Conservation (phyloP, 2,329 filamentous ascomycete species). For the Furcasterigmium furcatum region DNA sequence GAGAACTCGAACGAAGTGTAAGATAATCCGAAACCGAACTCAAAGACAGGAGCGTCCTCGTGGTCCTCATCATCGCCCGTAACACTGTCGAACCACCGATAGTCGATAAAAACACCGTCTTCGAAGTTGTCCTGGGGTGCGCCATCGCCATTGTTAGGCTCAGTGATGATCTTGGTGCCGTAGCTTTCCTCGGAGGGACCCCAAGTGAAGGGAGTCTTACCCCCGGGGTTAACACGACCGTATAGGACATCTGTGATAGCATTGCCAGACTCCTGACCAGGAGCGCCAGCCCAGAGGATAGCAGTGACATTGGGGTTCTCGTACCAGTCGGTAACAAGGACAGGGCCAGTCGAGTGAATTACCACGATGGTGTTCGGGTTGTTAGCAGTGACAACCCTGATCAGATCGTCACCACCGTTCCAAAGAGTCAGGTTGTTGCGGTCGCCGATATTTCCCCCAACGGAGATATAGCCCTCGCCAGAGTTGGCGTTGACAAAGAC, state of each 20-base stretch:
- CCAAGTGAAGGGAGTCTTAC: constrained; percentile 78
- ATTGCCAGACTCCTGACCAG: constrained; percentile 81
- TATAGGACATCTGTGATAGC: constrained; percentile 80
- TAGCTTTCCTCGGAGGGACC: constrained; percentile 66
- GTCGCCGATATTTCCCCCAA: constrained; percentile 83
- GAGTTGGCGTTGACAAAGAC: constrained; percentile 88
- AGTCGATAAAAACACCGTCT: constrained; percentile 81
- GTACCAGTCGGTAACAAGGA: constrained; percentile 64
- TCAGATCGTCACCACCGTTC: constrained; percentile 72
- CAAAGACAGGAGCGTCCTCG: constrained; percentile 66
- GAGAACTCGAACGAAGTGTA: constrained; percentile 79
- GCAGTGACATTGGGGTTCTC: constrained; percentile 77
- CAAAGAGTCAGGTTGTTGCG: constrained; percentile 91
- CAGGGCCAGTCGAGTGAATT: constrained; percentile 80
- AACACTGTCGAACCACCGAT: constrained; percentile 67
- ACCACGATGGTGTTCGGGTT: constrained; percentile 91
- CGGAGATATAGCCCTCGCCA: constrained; percentile 81
- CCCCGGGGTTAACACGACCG: constrained; percentile 73
- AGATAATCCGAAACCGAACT: constrained; percentile 77
- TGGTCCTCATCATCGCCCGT: constrained; percentile 20
- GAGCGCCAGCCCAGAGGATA: constrained; percentile 77
- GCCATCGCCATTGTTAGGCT: constrained; percentile 63
- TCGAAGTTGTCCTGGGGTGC: constrained; percentile 71
- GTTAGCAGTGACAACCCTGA: constrained; percentile 72
- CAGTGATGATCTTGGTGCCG: constrained; percentile 61